Conservation (phyloP, 2,329 filamentous ascomycete genomes). For the Pseudocercospora cruenta region DNA sequence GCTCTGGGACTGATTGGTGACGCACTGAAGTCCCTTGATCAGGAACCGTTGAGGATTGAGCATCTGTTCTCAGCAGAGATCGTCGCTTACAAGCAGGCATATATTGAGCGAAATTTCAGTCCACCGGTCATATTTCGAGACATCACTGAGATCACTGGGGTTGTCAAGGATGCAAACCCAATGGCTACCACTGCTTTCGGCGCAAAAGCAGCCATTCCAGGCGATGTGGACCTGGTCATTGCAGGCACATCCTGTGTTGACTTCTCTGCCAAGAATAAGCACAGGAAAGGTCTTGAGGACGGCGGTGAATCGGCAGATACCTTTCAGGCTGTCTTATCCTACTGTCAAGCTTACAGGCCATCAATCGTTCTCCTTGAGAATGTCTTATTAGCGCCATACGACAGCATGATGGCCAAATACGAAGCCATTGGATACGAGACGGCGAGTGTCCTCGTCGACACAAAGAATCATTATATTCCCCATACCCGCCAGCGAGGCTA, state of each 20-base stretch:
- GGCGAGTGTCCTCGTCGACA: slow-evolving; percentile 59
- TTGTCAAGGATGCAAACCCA: slow-evolving; percentile 27
- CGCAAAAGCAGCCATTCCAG: slow-evolving; percentile 59
- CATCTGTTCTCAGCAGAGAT: slow-evolving; percentile 54
- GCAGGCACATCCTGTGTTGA: slow-evolving; percentile 78
- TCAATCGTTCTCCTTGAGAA: slow-evolving; percentile 74
- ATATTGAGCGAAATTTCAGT: slow-evolving; percentile 52
- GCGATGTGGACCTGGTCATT: slow-evolving; percentile 65
- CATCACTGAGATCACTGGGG: slow-evolving; percentile 45
- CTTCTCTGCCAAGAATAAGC: slow-evolving; percentile 68
- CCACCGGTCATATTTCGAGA: slow-evolving; percentile 50
- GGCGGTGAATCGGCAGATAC: slow-evolving; percentile 69
- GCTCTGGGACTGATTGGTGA: slow-evolving; percentile 61
- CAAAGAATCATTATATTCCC: slow-evolving; percentile 73
- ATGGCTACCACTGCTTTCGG: slow-evolving; percentile 67
- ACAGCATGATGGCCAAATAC: slow-evolving; percentile 46
- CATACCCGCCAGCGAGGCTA: slow-evolving; percentile 56
- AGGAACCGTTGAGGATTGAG: slow-evolving; percentile 32
- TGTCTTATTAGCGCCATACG: slow-evolving; percentile 65
- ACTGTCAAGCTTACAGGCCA: slow-evolving; percentile 60
- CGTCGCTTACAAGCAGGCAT: slow-evolving; percentile 51
- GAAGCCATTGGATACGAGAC: slow-evolving; percentile 60
- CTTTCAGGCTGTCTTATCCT: slow-evolving; percentile 63
- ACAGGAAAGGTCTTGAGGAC: slow-evolving; percentile 55
- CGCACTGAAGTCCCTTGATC: slow-evolving; percentile 35